Base-by-base conservation (phyloP, 1,284 basidiomycete species). In the Ceratobasidium sp. region DNA sequence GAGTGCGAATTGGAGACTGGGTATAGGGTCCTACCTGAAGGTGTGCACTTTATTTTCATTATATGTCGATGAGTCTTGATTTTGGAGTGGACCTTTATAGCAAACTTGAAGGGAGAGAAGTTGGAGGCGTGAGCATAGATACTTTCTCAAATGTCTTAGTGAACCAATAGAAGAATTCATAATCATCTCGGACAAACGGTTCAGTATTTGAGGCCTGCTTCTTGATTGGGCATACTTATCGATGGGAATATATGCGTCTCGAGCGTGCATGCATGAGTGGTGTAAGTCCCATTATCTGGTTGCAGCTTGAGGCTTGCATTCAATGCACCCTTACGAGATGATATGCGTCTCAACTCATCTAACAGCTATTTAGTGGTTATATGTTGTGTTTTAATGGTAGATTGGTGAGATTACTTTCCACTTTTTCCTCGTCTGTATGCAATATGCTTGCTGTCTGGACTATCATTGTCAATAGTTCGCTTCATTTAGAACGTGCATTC, bases 1-100 rank as follows among this genome's bases (percentile, higher is more conserved):
- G 91, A 93, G 77, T 97, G 95, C 84, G 91, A 98, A 56, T 94
- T 97, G 1, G 97, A 97, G 80, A 92, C 94, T 5, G 95, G 95
- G 0, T 97, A 94, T 82, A 94, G 96, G 82, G 92, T 97, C 26
- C 87, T 88, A 56, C 87, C 89, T 13, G 93, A 91, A 81, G 92
- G 95, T 94, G 81, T 83, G 89, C 83, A 33, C n/a, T 69, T 58
- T 44, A 79, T 7, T 26, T 13, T 13, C 7, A 3, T 13, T 13
- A 26, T 4, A 33, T 33, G 33, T 33, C 2, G 33, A 4, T 33
- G 4, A 4, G 4, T 33, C 2, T 33, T 33, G 4, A 33, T 4
- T 4, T 2, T 33, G 33, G 33, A 33, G 4, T 33, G 33, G 33
- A 33, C 33, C 18, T 78, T 33, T 58, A 10, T 78, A 91, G 92